phyloP scores from a whole-genome alignment of 148 eudicot genomes.

The Spergularia bocconei region DNA sequence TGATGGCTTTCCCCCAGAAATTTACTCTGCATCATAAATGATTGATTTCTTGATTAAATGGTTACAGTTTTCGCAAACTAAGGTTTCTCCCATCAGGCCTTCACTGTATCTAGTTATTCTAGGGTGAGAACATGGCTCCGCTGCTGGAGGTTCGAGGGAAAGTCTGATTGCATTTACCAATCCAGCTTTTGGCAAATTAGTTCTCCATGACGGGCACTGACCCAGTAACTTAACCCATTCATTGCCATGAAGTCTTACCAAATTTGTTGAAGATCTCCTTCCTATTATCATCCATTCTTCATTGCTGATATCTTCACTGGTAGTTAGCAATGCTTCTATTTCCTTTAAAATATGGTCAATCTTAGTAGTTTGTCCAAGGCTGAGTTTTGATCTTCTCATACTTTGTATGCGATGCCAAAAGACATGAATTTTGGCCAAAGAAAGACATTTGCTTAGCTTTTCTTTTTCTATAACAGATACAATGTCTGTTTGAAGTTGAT shows the following conservation, averaged over 20 bases:
- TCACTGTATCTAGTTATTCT: slow-evolving; percentile 35
- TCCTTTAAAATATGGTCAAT: slow-evolving; percentile 35
- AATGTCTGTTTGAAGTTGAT: slow-evolving; percentile 28
- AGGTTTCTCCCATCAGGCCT: slow-evolving; percentile 30
- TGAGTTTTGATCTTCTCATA: slow-evolving; percentile 46
- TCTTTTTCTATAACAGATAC: slow-evolving; percentile 36
- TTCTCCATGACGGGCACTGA: slow-evolving; percentile 32
- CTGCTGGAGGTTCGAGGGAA: slow-evolving; percentile 30
- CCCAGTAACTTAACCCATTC: slow-evolving; percentile 28
- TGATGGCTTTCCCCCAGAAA: background rate
- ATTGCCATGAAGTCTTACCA: slow-evolving; percentile 38
- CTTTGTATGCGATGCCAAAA: slow-evolving; percentile 65
- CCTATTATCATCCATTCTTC: slow-evolving; percentile 61
- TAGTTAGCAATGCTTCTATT: slow-evolving; percentile 33
- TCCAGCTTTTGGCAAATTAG: slow-evolving; percentile 39
- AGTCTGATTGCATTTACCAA: slow-evolving; percentile 47
- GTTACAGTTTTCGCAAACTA: slow-evolving; percentile 45
- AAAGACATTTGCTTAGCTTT: slow-evolving; percentile 33
- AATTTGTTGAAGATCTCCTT: slow-evolving; percentile 34
- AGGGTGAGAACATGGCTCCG: slow-evolving; percentile 41
- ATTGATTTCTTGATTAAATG: slow-evolving; percentile 39
- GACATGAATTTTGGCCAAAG: slow-evolving; percentile 32
- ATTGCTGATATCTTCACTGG: slow-evolving; percentile 17
- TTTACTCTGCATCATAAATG: slow-evolving; percentile 25
- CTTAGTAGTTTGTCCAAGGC: slow-evolving; percentile 18